A percentile compares a stretch with the other conserved stretches of the same genome.
Evolutionary conservation across 441 rosid species (phyloP).

Genomic region (Gossypium gossypioides): DNA sequence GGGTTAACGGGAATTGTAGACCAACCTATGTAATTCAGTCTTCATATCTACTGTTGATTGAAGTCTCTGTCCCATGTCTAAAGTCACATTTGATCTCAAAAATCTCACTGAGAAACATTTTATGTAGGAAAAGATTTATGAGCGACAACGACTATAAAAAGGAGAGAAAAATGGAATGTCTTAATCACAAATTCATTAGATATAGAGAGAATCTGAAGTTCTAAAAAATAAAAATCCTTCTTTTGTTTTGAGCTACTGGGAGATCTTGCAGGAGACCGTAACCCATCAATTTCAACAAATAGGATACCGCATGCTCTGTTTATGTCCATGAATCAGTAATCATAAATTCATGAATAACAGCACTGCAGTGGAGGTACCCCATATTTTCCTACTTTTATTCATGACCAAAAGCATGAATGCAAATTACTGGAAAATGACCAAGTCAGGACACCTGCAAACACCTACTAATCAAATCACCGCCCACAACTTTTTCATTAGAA

Average conservation of each 20-base stretch:
- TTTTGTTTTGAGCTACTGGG: no score
- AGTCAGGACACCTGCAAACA: neutral
- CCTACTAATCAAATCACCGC: neutral
- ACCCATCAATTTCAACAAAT: no score
- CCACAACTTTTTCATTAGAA: neutral
- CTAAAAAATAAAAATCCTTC: no score
- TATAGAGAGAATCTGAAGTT: no score
- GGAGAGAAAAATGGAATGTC: no score
- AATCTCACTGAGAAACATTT: conserved; percentile 17
- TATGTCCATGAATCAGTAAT: neutral
- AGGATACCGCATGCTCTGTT: no score
- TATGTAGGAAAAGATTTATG: neutral
- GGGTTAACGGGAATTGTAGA: neutral
- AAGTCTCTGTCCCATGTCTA: conserved; percentile 23
- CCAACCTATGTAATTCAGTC: conserved; percentile 34
- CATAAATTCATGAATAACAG: neutral
- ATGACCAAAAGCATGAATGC: neutral
- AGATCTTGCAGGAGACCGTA: no score
- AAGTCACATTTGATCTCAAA: conserved; percentile 28
- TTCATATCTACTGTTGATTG: conserved; percentile 25
- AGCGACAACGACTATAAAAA: neutral
- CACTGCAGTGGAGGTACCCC: neutral
- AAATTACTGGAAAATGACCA: neutral
- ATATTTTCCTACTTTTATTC: neutral
- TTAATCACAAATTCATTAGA: no score